A percentile compares a stretch with the other conserved stretches of the same genome.
Conservation (phyloP, 2,329 filamentous ascomycete genomes). For the Stagonosporopsis cucurbitacearum region DNA sequence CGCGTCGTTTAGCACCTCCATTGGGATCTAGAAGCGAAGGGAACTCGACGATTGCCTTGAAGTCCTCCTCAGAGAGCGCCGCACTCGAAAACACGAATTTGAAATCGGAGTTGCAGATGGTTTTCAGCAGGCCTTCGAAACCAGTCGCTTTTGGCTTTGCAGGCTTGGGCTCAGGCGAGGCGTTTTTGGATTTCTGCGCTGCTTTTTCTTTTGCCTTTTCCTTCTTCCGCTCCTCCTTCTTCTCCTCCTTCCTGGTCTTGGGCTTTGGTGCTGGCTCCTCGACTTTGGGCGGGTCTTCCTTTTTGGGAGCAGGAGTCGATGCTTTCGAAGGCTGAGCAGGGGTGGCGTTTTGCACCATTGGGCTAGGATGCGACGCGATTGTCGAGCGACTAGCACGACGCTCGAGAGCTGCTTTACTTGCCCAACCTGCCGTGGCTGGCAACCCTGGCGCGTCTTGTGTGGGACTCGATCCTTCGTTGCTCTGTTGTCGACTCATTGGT, state of each 20-base stretch:
- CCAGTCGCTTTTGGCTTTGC: constrained; percentile 31
- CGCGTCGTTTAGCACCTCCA: constrained; percentile 81
- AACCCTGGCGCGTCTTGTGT: constrained; percentile 79
- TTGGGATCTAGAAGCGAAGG: constrained; percentile 83
- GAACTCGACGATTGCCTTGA: constrained; percentile 62
- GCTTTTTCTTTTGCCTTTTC: constrained; percentile 39
- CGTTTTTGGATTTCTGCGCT: constrained; percentile 35
- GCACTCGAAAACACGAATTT: constrained; percentile 60
- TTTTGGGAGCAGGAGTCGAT: constrained; percentile 23
- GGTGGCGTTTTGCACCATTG: constrained; percentile 64
- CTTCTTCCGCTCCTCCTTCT: constrained; percentile 28
- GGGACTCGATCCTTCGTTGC: constrained; percentile 72
- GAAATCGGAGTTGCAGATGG: constrained; percentile 54
- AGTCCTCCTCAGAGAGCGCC: constrained; percentile 52
- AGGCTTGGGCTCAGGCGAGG: constrained; percentile 34
- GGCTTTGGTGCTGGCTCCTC: constrained; percentile 30
- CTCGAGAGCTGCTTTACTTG: constrained; percentile 71
- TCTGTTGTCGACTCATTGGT: constrained; percentile 75
- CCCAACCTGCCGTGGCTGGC: constrained; percentile 94
- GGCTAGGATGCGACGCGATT: constrained; percentile 81
- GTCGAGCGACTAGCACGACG: constrained; percentile 80
- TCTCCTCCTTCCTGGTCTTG: constrained; percentile 35
- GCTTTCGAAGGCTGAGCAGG: constrained; percentile 45
- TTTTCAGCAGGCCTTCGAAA: constrained; percentile 49
- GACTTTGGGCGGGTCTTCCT: constrained; percentile 40